Evolutionary conservation across 305 asterid genomes (phyloP).

Genomic region (Fraxinus dipetala): DNA sequence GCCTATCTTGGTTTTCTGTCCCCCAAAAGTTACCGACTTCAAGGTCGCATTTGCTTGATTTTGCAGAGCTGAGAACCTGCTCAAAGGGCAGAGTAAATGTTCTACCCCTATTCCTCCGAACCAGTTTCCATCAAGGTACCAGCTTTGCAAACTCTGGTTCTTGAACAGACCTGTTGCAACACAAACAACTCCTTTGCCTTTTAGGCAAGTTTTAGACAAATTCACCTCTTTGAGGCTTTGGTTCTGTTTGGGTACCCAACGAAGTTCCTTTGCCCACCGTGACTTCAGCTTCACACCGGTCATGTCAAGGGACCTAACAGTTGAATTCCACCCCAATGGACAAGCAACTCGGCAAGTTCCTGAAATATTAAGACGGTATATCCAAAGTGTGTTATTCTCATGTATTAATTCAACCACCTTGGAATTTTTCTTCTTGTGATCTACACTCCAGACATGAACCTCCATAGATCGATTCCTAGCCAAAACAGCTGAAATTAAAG

Average conservation of each 20-base stretch:
- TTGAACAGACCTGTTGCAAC: slow-evolving; percentile 80
- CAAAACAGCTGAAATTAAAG: slow-evolving; percentile 71
- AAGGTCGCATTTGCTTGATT: slow-evolving; percentile 64
- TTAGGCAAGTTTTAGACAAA: slow-evolving; percentile 55
- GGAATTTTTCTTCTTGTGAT: slow-evolving; percentile 26
- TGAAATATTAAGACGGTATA: slow-evolving; percentile 38
- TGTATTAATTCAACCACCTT: slow-evolving; percentile 67
- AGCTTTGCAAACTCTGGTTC: slow-evolving; percentile 56
- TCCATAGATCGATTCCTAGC: slow-evolving; percentile 74
- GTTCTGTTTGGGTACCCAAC: slow-evolving; percentile 78
- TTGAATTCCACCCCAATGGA: slow-evolving; percentile 66
- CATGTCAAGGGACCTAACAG: slow-evolving; percentile 67
- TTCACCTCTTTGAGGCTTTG: slow-evolving; percentile 53
- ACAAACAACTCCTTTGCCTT: slow-evolving; percentile 65
- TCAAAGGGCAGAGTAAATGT: slow-evolving; percentile 77
- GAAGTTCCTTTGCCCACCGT: slow-evolving; percentile 74
- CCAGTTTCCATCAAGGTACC: slow-evolving; percentile 59
- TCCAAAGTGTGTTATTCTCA: slow-evolving; percentile 50
- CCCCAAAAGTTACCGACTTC: slow-evolving; percentile 60
- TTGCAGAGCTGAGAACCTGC: slow-evolving; percentile 68
- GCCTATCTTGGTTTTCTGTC: slow-evolving; percentile 61
- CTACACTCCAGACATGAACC: slow-evolving; percentile 65
- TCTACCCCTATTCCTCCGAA: slow-evolving; percentile 66
- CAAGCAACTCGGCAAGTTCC: slow-evolving; percentile 63
- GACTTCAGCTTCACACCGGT: slow-evolving; percentile 61